Conservation (phyloP, 345 rosid species). For the Cardamine resedifolia region DNA sequence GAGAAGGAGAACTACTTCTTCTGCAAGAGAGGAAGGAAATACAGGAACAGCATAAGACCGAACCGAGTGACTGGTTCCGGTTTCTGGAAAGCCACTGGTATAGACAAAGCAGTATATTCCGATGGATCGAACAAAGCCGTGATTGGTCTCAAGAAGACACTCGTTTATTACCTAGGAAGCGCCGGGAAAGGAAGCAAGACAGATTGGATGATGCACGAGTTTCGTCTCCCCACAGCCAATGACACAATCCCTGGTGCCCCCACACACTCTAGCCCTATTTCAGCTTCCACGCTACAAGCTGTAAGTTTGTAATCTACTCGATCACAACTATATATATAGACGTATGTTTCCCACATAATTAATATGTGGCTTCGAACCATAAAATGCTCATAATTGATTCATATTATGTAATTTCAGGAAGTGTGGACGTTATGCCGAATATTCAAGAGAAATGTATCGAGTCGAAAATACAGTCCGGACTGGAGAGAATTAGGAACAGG, state of each 20-base stretch:
- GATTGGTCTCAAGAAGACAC: constrained; percentile 85
- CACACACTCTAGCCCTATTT: constrained; percentile 24
- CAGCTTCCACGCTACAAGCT: constrained; percentile 48
- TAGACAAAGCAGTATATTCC: constrained; percentile 72
- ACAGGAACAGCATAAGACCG: constrained; percentile 88
- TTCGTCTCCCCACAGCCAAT: constrained; percentile 65
- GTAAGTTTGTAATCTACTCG: constrained; percentile 46
- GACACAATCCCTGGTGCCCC: constrained; percentile 25
- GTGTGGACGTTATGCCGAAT: constrained; percentile 88
- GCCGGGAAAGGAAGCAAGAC: constrained; percentile 97
- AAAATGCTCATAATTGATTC: neutral
- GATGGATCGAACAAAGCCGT: constrained; percentile 46
- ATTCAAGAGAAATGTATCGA: constrained; percentile 57
- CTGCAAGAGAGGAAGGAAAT: constrained; percentile 88
- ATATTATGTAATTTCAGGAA: constrained; percentile 51
- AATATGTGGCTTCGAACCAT: neutral
- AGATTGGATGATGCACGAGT: constrained; percentile 99
- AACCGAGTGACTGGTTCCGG: constrained; percentile 94
- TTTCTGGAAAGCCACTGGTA: constrained; percentile 98
- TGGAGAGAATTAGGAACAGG: constrained; percentile 54
- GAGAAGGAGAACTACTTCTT: constrained; percentile 83
- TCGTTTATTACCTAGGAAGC: constrained; percentile 82
- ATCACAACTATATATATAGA: neutral
- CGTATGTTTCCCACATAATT: neutral
- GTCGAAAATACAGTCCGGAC: constrained; percentile 53